Evolutionary conservation across 73 alveolate genomes (phyloP).

Genomic region (Paramecium caudatum): DNA sequence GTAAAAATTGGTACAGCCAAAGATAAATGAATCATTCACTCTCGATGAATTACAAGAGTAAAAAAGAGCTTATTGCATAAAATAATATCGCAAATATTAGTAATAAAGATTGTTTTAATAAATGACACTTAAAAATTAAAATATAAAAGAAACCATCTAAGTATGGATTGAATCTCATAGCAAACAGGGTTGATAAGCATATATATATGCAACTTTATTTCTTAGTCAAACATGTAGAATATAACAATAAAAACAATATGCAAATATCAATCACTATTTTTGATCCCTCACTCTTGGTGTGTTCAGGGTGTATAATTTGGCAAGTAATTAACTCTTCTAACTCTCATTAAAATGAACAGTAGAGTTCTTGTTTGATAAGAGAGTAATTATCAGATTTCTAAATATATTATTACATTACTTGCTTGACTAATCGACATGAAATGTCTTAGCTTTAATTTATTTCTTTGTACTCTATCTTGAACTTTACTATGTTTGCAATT

Average conservation of each 20-base stretch:
- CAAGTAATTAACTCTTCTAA: background rate
- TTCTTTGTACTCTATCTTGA: background rate
- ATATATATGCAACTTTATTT: too few relatives aligned
- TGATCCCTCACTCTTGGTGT: too few relatives aligned
- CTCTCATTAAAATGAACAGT: background rate
- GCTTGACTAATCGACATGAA: background rate
- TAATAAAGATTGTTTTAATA: conserved; percentile 32
- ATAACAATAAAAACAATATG: too few relatives aligned
- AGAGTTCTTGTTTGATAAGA: background rate
- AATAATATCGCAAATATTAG: conserved; percentile 15
- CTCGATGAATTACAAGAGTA: background rate
- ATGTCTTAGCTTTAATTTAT: background rate
- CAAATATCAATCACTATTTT: too few relatives aligned
- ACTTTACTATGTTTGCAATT: background rate
- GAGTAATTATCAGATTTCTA: background rate
- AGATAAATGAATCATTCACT: background rate
- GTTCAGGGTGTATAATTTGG: conserved; percentile 28
- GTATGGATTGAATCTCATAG: conserved; percentile 21
- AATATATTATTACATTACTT: background rate
- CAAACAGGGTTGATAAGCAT: too few relatives aligned
- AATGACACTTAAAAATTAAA: conserved; percentile 6
- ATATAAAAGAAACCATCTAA: conserved; percentile 35
- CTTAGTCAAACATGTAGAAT: too few relatives aligned
- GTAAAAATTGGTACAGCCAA: background rate
- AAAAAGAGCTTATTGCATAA: conserved; percentile 22